Conservation (phyloP, 306 rosid genomes). For the Citrullus mucosospermus region DNA sequence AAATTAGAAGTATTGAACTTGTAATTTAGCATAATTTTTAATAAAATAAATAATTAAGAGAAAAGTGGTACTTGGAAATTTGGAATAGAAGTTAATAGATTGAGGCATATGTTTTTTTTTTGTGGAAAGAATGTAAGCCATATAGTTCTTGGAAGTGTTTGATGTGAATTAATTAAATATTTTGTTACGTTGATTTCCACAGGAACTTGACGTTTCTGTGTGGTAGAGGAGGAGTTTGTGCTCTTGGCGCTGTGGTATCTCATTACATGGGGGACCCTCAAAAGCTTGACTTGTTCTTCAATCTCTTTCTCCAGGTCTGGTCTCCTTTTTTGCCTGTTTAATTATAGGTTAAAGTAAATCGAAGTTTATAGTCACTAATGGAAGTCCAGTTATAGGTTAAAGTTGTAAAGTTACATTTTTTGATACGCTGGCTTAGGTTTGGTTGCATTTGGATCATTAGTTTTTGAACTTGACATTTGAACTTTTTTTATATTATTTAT, state of each 20-base stretch:
- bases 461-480: too few relatives aligned
- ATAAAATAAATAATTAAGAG: too few relatives aligned
- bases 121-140: background rate
- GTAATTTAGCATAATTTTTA: too few relatives aligned
- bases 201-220: conserved; percentile 81
- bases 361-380: too few relatives aligned
- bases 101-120: background rate
- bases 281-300: conserved; percentile 48
- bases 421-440: too few relatives aligned
- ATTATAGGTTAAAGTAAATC: background rate
- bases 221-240: conserved; percentile 70
- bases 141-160: background rate
- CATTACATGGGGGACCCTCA: conserved; percentile 41
- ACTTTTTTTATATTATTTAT: too few relatives aligned
- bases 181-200: background rate
- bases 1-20: too few relatives aligned
- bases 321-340: background rate
- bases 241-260: conserved; percentile 75
- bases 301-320: conserved; percentile 51
- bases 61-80: background rate
- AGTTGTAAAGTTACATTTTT: too few relatives aligned
- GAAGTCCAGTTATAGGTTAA: too few relatives aligned
- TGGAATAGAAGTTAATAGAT: background rate
- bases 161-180: background rate
- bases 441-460: too few relatives aligned